phyloP scores from a whole-genome alignment of 352 stramenopile genomes.

The Phytophthora pistaciae region DNA sequence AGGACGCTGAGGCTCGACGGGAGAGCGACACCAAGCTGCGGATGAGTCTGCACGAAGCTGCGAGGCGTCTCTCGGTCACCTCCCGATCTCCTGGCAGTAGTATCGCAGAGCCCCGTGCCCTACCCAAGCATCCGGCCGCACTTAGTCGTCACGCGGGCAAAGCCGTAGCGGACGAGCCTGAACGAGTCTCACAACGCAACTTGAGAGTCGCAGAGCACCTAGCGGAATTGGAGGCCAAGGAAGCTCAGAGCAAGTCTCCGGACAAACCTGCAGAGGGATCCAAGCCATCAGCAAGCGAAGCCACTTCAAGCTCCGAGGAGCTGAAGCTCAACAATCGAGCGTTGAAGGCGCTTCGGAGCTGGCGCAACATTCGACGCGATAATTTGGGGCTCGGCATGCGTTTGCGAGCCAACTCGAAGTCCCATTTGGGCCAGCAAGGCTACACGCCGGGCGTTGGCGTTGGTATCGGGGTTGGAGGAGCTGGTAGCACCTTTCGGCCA shows the following conservation, averaged over 20 bases:
- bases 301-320: conserved; percentile 29
- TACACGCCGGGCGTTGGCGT: conserved; percentile 30
- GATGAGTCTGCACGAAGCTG: conserved; percentile 29
- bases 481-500: conserved; percentile 13
- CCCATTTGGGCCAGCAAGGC: conserved; percentile 4
- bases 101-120: background rate
- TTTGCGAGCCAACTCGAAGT: conserved; percentile 18
- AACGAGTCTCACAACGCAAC: conserved; percentile 73
- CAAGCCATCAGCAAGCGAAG: conserved; percentile 33
- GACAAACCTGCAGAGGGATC: conserved; percentile 4
- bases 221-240: conserved; percentile 13
- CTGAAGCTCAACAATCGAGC: conserved; percentile 42
- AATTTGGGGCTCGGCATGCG: conserved; percentile 24
- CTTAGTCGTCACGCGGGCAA: conserved; percentile 8
- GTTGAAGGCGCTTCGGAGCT: conserved; percentile 51
- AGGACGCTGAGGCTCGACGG: conserved; percentile 53
- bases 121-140: conserved; percentile 15
- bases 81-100: conserved; percentile 7
- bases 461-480: conserved; percentile 21
- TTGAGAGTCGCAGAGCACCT: conserved; percentile 31
- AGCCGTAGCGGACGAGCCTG: conserved; percentile 59
- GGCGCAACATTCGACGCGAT: conserved; percentile 48
- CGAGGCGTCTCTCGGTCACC: conserved; percentile 9
- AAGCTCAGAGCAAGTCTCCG: background rate
- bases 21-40: conserved; percentile 59